Evolutionary conservation across 2,329 filamentous ascomycete species (phyloP), one percentile per base, ranked within the genome.

Genomic region (Gnomoniopsis sp.): DNA sequence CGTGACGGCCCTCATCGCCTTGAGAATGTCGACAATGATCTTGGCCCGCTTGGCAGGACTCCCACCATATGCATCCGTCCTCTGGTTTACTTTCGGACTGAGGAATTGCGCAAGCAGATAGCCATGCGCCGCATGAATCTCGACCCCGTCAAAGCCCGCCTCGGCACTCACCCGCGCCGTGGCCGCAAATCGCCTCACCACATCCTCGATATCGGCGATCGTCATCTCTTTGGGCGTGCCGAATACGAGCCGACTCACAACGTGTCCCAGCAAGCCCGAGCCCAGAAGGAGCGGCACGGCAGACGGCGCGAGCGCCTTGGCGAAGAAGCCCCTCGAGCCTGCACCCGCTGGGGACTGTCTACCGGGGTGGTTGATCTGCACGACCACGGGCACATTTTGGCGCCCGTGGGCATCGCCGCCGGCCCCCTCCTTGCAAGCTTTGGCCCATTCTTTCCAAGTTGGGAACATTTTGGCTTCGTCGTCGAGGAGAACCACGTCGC

Each of bases 281-380:
- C 79, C 79, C 8, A 82, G 65, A 2, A 72, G 63, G 15, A 83
- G 51, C 0, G 73, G 70, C 0, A 82, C 67, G 0, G 79, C 66
- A 34, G 70, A 65, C 60, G 78, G 70, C 60, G 74, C 76, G 21
- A 83, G 65, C 56, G 80, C 74, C 62, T 79, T 75, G 14, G 75
- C 76, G 7, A 83, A 80, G 4, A 87, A 71, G 23, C 82, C 80
- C 10, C 63, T 58, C 2, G 50, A 61, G 2, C 69, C 66, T 1
- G 65, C 61, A 2, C 67, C 65, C 19, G 62, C 21, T 0, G 63
- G 62, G 22, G 66, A 67, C 67, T 88, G 85, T 0, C 85, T 76
- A 14, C 87, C 86, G 0, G 86, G 84, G 67, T 89, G 86, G 59
- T 77, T 80, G 60, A 89, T 75, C 67, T 89, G 86, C 3, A 75